phyloP scores from a whole-genome alignment of 2,329 filamentous ascomycete species.

The Reticulascus tulasneorum region DNA sequence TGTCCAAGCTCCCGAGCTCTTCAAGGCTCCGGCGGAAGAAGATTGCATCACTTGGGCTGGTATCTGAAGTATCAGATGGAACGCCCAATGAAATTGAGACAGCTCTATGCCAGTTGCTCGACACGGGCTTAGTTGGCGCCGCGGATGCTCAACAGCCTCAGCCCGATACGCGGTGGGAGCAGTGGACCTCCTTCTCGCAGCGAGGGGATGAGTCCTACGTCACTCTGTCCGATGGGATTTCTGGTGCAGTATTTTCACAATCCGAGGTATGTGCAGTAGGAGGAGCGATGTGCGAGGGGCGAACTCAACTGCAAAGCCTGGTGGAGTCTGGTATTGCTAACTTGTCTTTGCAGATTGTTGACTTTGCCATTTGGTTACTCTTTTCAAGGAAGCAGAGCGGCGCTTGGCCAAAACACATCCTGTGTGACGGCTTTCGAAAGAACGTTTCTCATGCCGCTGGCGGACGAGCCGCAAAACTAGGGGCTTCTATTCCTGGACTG shows the following conservation, averaged over 20 bases:
- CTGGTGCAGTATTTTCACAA: conserved; percentile 50
- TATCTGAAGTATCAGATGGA: conserved; percentile 12
- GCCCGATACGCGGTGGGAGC: conserved; percentile 41
- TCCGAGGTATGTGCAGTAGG: conserved; percentile 55
- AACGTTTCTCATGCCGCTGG: conserved; percentile 25
- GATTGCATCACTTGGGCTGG: conserved; percentile 41
- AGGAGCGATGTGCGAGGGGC: too few species aligned
- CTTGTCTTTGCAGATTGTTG: conserved; percentile 56
- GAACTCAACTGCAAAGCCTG: too few species aligned
- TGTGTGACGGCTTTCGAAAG: conserved; percentile 78
- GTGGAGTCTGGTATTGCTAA: conserved; percentile 7
- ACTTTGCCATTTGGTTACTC: conserved; percentile 73
- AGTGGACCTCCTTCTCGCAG: conserved; percentile 61
- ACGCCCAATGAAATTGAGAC: conserved; percentile 28
- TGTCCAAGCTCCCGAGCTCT: conserved; percentile 60
- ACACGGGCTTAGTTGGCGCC: conserved; percentile 65
- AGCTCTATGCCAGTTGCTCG: conserved; percentile 56
- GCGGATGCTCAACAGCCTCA: conserved; percentile 2
- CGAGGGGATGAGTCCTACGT: conserved; percentile 54
- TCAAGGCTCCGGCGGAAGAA: conserved; percentile 62
- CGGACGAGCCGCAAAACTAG: conserved; percentile 21
- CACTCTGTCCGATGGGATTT: conserved; percentile 44
- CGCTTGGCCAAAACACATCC: conserved; percentile 62
- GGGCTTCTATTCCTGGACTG: conserved; percentile 57
- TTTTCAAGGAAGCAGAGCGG: conserved; percentile 55